A percentile compares a stretch with the other conserved stretches of the same genome.
Evolutionary conservation across 2,329 filamentous ascomycete genomes (phyloP).

Genomic region (Hirsutella minnesotensis): DNA sequence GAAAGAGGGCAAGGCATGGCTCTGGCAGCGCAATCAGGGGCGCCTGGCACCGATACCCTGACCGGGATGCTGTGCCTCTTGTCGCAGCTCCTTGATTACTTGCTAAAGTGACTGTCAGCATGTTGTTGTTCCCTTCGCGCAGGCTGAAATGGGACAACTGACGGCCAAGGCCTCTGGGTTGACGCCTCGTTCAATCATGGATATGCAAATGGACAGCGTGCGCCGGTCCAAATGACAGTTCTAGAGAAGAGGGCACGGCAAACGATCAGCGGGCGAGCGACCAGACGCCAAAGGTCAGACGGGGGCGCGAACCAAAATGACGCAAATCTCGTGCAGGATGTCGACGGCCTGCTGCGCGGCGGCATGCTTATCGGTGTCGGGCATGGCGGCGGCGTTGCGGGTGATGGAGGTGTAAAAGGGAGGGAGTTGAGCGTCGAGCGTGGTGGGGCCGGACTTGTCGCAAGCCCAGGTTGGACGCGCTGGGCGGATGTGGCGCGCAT

Average conservation of each 20-base stretch:
- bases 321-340: constrained; percentile 76
- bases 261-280: constrained; percentile 1
- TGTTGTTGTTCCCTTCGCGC: not conserved
- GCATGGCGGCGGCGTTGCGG: constrained; percentile 13
- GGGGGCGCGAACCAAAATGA: constrained; percentile 54
- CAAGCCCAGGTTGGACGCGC: too few species aligned
- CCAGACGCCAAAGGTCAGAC: not conserved
- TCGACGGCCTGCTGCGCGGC: constrained; percentile 75
- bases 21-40: not conserved
- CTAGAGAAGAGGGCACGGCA: too few species aligned
- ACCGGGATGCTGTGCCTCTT: constrained; percentile 32
- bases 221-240: constrained; percentile 89
- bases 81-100: constrained; percentile 48
- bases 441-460: not conserved
- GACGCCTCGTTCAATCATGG: constrained; percentile 92
- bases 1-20: not conserved
- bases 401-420: constrained; percentile 2
- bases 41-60: constrained; percentile 26
- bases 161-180: constrained; percentile 93
- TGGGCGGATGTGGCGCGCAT: too few species aligned
- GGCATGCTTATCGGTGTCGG: constrained; percentile 52
- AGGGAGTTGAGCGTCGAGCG: constrained; percentile 1
- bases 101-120: constrained; percentile 23
- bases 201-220: constrained; percentile 88
- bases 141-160: constrained; percentile 22